Evolutionary conservation across 164 flowering plant species (phyloP).

Genomic region (Stephania cephalantha): DNA sequence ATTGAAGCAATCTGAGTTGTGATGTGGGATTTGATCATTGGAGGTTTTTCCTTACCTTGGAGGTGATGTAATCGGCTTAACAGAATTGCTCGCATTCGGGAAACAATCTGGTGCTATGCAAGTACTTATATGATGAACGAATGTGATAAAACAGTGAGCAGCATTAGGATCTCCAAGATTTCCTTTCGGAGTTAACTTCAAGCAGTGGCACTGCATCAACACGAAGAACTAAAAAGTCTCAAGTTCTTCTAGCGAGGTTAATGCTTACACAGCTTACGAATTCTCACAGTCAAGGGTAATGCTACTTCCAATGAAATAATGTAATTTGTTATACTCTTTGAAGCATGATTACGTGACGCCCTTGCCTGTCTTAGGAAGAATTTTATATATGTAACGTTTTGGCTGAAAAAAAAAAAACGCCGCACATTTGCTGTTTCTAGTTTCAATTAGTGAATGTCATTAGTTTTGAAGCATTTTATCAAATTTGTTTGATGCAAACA

Average conservation of each 20-base stretch:
- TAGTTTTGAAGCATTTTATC: not conserved
- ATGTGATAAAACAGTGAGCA: not conserved
- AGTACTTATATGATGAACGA: not conserved
- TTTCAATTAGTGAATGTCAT: not conserved
- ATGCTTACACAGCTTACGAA: not conserved
- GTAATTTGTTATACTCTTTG: not conserved
- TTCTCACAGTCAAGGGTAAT: not conserved
- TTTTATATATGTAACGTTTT: not conserved
- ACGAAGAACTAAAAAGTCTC: not conserved
- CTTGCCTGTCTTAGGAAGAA: not conserved
- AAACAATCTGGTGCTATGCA: not conserved
- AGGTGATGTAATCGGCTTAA: conserved; percentile 3
- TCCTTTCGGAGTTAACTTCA: not conserved
- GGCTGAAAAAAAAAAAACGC: not conserved
- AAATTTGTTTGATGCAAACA: not conserved
- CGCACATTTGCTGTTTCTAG: not conserved
- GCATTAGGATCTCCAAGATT: not conserved
- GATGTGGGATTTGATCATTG: not conserved
- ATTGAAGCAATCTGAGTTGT: not conserved
- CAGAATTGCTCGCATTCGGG: not conserved
- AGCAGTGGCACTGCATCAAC: not conserved
- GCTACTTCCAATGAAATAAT: not conserved
- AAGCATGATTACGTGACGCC: not conserved
- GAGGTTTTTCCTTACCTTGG: not conserved
- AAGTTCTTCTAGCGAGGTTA: not conserved